Conservation (phyloP, 106 monocot genomes). For the Acorus gramineus region DNA sequence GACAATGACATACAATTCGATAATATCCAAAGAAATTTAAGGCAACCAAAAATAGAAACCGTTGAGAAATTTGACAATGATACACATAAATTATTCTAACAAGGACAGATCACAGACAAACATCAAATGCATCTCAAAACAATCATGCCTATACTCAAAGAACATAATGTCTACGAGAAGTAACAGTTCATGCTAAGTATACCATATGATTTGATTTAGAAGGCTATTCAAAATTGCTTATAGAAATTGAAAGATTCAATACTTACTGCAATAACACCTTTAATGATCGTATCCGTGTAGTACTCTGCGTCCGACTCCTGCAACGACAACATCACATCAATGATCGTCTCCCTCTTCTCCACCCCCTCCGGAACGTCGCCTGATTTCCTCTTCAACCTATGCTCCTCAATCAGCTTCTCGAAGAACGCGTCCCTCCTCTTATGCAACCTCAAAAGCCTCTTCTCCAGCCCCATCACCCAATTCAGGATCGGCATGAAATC, state of each 20-base stretch:
- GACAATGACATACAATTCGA: too few species aligned
- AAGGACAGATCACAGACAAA: too few species aligned
- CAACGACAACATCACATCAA: background rate
- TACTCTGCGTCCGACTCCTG: background rate
- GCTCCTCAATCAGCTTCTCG: conserved; percentile 1
- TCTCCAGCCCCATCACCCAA: background rate
- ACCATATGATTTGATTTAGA: too few species aligned
- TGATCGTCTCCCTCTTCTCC: background rate
- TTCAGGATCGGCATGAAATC: conserved; percentile 19
- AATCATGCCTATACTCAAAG: too few species aligned
- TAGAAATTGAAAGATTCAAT: background rate
- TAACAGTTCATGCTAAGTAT: too few species aligned
- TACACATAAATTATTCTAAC: too few species aligned
- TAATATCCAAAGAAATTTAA: too few species aligned
- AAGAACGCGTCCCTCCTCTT: background rate
- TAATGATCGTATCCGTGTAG: conserved; percentile 17
- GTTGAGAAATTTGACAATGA: too few species aligned
- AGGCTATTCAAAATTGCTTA: too few species aligned
- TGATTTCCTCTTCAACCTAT: background rate
- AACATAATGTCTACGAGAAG: too few species aligned
- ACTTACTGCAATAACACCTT: conserved; percentile 9
- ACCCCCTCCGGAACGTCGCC: background rate
- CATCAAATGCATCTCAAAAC: too few species aligned
- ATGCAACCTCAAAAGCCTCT: background rate
- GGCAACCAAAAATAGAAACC: too few species aligned